Conservation (phyloP, 306 rosid species). For the Luffa acutangula region DNA sequence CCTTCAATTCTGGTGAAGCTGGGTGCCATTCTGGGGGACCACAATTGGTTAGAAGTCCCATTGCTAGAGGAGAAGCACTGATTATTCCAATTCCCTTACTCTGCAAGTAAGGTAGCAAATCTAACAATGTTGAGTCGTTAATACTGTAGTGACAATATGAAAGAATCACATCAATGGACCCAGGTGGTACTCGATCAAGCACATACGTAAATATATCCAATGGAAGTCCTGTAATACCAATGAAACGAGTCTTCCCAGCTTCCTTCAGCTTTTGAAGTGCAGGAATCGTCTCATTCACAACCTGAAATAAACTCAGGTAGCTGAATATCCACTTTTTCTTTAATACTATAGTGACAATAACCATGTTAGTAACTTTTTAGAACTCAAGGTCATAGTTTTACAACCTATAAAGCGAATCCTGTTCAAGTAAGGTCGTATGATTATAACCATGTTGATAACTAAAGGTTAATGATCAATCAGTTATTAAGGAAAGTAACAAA, state of each 20-base stretch:
- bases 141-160: conserved; percentile 76
- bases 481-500: background rate
- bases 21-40: conserved; percentile 99
- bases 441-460: background rate
- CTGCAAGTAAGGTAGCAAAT: conserved; percentile 67
- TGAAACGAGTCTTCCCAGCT: conserved; percentile 69
- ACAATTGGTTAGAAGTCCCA: conserved; percentile 85
- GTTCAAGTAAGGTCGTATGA: background rate
- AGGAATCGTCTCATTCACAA: conserved; percentile 81
- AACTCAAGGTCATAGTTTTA: background rate
- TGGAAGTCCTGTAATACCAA: conserved; percentile 92
- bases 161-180: conserved; percentile 64
- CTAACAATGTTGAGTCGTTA: conserved; percentile 73
- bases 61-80: conserved; percentile 81
- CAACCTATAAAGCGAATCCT: background rate
- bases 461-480: background rate
- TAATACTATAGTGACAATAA: background rate
- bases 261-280: conserved; percentile 70
- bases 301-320: conserved; percentile 19
- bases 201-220: conserved; percentile 60
- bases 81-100: conserved; percentile 78
- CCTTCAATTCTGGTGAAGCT: conserved; percentile 79
- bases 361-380: background rate
- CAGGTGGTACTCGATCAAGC: conserved; percentile 74
- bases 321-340: background rate